A percentile compares a stretch with the other conserved stretches of the same genome.
Evolutionary conservation across 371 early-diverging fungal genomes (phyloP).

Genomic region (Rhizopus microsporus): DNA sequence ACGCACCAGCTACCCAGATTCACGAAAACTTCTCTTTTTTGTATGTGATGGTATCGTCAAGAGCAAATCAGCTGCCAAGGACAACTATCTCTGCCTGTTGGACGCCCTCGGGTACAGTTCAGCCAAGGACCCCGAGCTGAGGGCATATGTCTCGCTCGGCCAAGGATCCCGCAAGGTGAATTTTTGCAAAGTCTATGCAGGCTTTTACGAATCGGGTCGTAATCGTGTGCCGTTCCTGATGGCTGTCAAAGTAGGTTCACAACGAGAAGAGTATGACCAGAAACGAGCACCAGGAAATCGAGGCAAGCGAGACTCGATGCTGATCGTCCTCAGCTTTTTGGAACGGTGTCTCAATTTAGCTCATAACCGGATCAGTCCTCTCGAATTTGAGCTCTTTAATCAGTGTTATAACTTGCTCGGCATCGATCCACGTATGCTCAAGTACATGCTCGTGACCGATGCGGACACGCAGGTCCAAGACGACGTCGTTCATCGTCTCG

Average conservation of each 20-base stretch:
- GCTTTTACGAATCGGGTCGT: slow-evolving; percentile 47
- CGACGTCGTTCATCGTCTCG: slow-evolving; percentile 35
- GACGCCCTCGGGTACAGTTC: slow-evolving; percentile 47
- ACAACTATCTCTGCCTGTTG: slow-evolving; percentile 39
- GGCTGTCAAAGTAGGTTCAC: slow-evolving; percentile 42
- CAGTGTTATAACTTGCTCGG: slow-evolving; percentile 49
- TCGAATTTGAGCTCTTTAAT: slow-evolving; percentile 50
- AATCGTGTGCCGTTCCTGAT: slow-evolving; percentile 52
- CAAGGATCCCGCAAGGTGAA: slow-evolving; percentile 35
- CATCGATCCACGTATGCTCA: slow-evolving; percentile 44
- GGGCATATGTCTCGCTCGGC: slow-evolving; percentile 46
- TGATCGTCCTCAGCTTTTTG: slow-evolving; percentile 41
- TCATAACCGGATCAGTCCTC: slow-evolving; percentile 40
- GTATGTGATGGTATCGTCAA: slow-evolving; percentile 48
- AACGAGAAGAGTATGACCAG: slow-evolving; percentile 15
- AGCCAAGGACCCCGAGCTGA: slow-evolving; percentile 38
- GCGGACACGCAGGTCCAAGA: slow-evolving; percentile 46
- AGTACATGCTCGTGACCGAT: slow-evolving; percentile 52
- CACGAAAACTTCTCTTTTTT: slow-evolving; percentile 49
- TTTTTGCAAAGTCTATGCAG: slow-evolving; percentile 49
- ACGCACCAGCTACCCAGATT: slow-evolving; percentile 46
- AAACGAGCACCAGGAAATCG: slow-evolving; percentile 39
- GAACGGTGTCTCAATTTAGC: slow-evolving; percentile 51
- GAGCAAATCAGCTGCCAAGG: slow-evolving; percentile 29
- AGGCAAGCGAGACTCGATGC: slow-evolving; percentile 49